Percentiles rank a stretch among this genome's conserved stretches.
Conservation (phyloP, 2,329 filamentous ascomycete species). For the Fusarium sp. region DNA sequence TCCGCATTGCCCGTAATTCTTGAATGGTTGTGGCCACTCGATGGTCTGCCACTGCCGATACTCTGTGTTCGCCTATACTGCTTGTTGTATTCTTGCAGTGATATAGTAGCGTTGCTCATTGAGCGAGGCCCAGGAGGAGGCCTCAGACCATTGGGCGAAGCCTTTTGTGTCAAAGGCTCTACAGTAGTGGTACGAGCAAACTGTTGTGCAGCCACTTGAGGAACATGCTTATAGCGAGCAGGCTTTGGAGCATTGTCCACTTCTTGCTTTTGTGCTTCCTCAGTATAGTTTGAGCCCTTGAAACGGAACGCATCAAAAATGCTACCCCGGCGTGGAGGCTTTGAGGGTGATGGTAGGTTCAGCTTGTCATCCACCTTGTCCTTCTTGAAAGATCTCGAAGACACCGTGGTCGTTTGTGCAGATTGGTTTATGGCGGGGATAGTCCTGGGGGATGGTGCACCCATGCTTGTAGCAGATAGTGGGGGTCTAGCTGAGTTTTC, state of each 20-base stretch:
- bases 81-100: slow-evolving; percentile 51
- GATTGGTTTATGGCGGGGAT: not conserved
- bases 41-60: slow-evolving; percentile 42
- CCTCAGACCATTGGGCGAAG: slow-evolving; percentile 57
- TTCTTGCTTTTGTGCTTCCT: slow-evolving; percentile 35
- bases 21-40: slow-evolving; percentile 53
- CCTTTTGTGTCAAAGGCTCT: slow-evolving; percentile 49
- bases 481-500: slow-evolving; percentile 44
- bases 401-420: slow-evolving; percentile 4
- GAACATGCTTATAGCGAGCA: slow-evolving; percentile 60
- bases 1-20: slow-evolving; percentile 53
- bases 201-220: slow-evolving; percentile 64
- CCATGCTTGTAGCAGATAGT: slow-evolving; percentile 19
- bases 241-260: slow-evolving; percentile 23
- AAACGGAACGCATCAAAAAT: slow-evolving; percentile 41
- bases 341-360: slow-evolving; percentile 1
- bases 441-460: slow-evolving; percentile 21
- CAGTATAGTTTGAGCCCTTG: slow-evolving; percentile 43
- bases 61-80: slow-evolving; percentile 54
- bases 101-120: slow-evolving; percentile 42
- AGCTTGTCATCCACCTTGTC: slow-evolving; percentile 18
- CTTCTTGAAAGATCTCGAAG: slow-evolving; percentile 21
- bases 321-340: slow-evolving; percentile 33
- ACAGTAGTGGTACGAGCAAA: slow-evolving; percentile 65
- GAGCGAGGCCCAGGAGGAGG: slow-evolving; percentile 33